Percentiles rank a stretch among this genome's conserved stretches.
phyloP scores from a whole-genome alignment of 2,329 filamentous ascomycete species.

The Alternaria sp. region DNA sequence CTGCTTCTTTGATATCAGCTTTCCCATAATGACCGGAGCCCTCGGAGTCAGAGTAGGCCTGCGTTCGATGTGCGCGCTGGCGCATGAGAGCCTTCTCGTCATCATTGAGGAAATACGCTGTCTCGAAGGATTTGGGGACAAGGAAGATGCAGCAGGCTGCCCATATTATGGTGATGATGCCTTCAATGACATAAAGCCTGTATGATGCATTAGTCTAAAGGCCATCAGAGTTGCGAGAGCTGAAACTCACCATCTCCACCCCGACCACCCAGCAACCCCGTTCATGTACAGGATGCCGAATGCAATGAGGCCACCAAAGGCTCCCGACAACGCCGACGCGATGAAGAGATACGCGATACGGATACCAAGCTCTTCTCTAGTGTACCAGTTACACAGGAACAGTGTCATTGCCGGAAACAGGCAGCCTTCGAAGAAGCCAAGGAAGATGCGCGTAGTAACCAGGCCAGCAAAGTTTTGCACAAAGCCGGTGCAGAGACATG shows the following conservation, averaged over 20 bases:
- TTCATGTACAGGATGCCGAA: conserved; percentile 41
- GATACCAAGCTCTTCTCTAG: conserved; percentile 37
- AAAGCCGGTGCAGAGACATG: conserved; percentile 31
- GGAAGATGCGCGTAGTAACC: conserved; percentile 28
- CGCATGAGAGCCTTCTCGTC: conserved; percentile 41
- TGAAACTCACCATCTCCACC: conserved; percentile 34
- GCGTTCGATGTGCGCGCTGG: conserved; percentile 34
- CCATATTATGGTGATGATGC: conserved; percentile 39
- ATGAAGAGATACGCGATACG: conserved; percentile 41
- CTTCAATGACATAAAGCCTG: conserved; percentile 43
- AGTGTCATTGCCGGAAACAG: conserved; percentile 43
- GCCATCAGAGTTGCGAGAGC: background rate
- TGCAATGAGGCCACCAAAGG: conserved; percentile 39
- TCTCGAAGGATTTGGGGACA: conserved; percentile 41
- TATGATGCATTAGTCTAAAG: fast-evolving
- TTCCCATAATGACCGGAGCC: conserved; percentile 38
- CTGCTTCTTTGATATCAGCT: conserved; percentile 41
- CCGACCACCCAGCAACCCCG: conserved; percentile 29
- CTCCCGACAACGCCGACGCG: conserved; percentile 33
- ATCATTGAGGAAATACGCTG: conserved; percentile 42
- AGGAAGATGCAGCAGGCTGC: conserved; percentile 38
- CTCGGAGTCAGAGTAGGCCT: conserved; percentile 40
- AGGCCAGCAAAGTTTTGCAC: conserved; percentile 29
- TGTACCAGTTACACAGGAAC: conserved; percentile 42
- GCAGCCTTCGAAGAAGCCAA: conserved; percentile 43